Evolutionary conservation across 768 basidiomycete species (phyloP).

Genomic region (Termitomyces sp.): DNA sequence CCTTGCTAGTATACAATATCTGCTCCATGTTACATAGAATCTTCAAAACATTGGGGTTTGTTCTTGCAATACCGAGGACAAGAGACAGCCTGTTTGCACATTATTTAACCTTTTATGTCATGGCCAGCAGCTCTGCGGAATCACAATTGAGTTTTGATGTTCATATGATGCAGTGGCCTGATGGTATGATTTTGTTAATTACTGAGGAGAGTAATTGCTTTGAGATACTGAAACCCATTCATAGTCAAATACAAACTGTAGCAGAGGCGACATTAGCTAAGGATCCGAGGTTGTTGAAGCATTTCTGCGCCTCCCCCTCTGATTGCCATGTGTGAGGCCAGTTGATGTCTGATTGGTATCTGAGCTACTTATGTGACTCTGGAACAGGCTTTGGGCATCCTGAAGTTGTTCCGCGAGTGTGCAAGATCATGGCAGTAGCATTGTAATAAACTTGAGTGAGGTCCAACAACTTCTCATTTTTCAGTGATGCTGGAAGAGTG

Average conservation of each 20-base stretch:
- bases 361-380: constrained; percentile 4
- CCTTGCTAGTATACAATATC: constrained; percentile 4
- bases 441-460: background rate
- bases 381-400: constrained; percentile 7
- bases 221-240: background rate
- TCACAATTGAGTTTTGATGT: constrained; percentile 6
- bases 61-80: background rate
- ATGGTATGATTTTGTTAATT: constrained; percentile 1
- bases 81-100: constrained; percentile 1
- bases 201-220: background rate
- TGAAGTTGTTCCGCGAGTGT: constrained; percentile 6
- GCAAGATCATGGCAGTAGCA: constrained; percentile 5
- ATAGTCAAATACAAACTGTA: background rate
- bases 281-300: constrained; percentile 5
- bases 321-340: constrained; percentile 8
- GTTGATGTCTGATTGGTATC: constrained; percentile 1
- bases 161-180: constrained; percentile 2
- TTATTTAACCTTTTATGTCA: constrained; percentile 4
- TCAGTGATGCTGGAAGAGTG: background rate
- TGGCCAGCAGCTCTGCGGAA: constrained; percentile 1
- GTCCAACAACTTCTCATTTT: background rate
- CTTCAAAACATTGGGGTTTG: background rate
- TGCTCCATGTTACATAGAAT: constrained; percentile 5
- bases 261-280: constrained; percentile 3
- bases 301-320: background rate